Evolutionary conservation across 345 rosid species (phyloP), one percentile per base, ranked within the genome.

Genomic region (Ceriops tagal): DNA sequence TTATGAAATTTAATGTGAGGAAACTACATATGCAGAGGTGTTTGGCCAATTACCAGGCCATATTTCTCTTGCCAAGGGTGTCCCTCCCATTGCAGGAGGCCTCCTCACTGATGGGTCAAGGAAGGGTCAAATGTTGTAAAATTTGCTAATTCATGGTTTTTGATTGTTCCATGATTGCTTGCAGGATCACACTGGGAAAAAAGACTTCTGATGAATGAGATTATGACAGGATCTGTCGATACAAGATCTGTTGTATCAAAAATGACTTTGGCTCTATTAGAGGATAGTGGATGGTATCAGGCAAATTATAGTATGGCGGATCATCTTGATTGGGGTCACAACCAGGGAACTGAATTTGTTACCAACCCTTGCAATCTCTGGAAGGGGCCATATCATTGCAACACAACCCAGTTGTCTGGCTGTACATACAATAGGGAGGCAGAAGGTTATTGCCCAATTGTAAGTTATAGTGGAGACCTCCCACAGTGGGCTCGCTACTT

Each of bases 101-200:
- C 15, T 16, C 19, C 19, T 43, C 5, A 2, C 49, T 43, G 0
- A 11, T 15, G 49, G 49, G 16, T 43, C 18, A 13, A 43, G 19
- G 49, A 13, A 43, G 49, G 49, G 49, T 15, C 49, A 3, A 43
- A 43, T 43, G 19, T 13, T 43, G 49, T 43, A 43, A 43, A 43
- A 13, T 43, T 63, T 22, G 58, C 51, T 18, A 22, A 53, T 34
- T 49, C 37, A 62, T 67, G 30, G 43, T 75, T 62, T 27, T 19
- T 68, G 39, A 37, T 69, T 71, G 19, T 52, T 35, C 56, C 37
- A 34, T 52, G 55, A 56, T 51, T 70, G 20, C 10, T 19, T 73
- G 67, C 84, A 89, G 99, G 99, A 69, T 95, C 99, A 58, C 99
- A 95, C 74, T 95, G 99, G 99, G 99, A 95, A 64, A 95, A 95